Percentiles rank a stretch among this genome's conserved stretches.
These are phyloP conservation scores for Kentomonas sorsogonicus DNA, from an alignment of 208 protist species.

Conservation along the genomic window DNA sequence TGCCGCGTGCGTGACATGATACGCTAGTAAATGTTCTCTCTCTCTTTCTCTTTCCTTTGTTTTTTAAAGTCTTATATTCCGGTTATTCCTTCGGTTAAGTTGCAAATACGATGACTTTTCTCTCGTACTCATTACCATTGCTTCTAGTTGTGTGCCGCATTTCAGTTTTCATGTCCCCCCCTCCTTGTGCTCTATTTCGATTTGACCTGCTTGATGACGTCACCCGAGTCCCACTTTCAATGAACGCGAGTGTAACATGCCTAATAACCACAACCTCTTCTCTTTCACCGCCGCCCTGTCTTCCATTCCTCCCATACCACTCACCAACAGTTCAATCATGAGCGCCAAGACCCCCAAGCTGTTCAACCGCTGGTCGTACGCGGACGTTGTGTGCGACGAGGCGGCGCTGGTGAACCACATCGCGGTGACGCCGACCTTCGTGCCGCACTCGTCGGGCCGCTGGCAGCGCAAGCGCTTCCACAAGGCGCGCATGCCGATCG, in stretches of 20 bases:
- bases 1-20: too few species aligned
- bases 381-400: slow-evolving; percentile 75
- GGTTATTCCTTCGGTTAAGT: slow-evolving; percentile 3
- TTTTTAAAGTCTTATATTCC: neutral
- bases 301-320: slow-evolving; percentile 6
- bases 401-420: slow-evolving; percentile 97
- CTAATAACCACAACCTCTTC: neutral
- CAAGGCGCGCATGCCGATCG: slow-evolving; percentile 96
- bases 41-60: slow-evolving; percentile 1
- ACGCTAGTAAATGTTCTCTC: neutral
- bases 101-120: neutral
- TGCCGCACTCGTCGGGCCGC: slow-evolving; percentile 98
- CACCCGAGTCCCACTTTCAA: neutral
- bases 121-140: too few species aligned
- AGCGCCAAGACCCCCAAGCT: slow-evolving; percentile 77
- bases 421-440: slow-evolving; percentile 91
- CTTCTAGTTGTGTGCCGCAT: too few species aligned
- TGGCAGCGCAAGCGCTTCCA: slow-evolving; percentile 98
- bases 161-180: neutral
- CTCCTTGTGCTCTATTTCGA: neutral
- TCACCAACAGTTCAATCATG: slow-evolving; percentile 20
- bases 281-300: slow-evolving; percentile 5
- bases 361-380: slow-evolving; percentile 90
- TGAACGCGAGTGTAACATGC: neutral
- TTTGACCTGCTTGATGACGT: too few species aligned